These are phyloP conservation scores for Gyrodon lividus DNA, from an alignment of 768 basidiomycete genomes.

Conservation along the genomic window DNA sequence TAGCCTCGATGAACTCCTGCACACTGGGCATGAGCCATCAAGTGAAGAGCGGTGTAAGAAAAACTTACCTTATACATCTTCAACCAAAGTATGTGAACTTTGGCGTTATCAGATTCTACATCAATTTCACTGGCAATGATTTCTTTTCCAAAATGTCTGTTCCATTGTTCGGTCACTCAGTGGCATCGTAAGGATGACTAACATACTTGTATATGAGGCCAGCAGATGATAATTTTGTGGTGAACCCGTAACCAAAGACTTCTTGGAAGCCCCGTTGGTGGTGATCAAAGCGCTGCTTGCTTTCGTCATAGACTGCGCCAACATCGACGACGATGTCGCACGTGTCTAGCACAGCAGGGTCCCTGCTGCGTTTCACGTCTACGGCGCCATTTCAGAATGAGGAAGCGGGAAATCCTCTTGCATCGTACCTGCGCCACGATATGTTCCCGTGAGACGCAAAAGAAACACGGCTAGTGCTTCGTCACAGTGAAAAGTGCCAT, in stretches of 20 bases:
- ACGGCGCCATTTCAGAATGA: conserved; percentile 5
- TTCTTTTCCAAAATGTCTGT: conserved; percentile 85
- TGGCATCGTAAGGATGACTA: background rate
- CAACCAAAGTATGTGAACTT: conserved; percentile 75
- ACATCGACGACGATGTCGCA: conserved; percentile 98
- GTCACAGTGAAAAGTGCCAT: conserved; percentile 95
- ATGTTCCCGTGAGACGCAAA: conserved; percentile 72
- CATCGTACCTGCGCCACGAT: conserved; percentile 66
- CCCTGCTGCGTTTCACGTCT: conserved; percentile 73
- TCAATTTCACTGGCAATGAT: conserved; percentile 68
- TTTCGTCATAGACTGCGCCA: conserved; percentile 86
- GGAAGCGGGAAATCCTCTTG: background rate
- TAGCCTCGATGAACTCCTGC: conserved; percentile 90
- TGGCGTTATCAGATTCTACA: conserved; percentile 52
- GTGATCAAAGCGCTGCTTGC: conserved; percentile 83
- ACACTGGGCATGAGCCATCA: conserved; percentile 4
- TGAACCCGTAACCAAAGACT: conserved; percentile 84
- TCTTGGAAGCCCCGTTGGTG: conserved; percentile 93
- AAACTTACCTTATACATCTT: conserved; percentile 77
- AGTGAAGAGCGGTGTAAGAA: background rate
- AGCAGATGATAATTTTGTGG: conserved; percentile 88
- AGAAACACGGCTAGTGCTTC: conserved; percentile 94
- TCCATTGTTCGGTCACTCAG: conserved; percentile 4
- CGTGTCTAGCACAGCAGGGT: conserved; percentile 65
- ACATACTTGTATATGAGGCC: conserved; percentile 94